Percentiles rank a stretch among this genome's conserved stretches.
phyloP scores from a whole-genome alignment of 495 filamentous ascomycete species.

The Penicillium herquei region DNA sequence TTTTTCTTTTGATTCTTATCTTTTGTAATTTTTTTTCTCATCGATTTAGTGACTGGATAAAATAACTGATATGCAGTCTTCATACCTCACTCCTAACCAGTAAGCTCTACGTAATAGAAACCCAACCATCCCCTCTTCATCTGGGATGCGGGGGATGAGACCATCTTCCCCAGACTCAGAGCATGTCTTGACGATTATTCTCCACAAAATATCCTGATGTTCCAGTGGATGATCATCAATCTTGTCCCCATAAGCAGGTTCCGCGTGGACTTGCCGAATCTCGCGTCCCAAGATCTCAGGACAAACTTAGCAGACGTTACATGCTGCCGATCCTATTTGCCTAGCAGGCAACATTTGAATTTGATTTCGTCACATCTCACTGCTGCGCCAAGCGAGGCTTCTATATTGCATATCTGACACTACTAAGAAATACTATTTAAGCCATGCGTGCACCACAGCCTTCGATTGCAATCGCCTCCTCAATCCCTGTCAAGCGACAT shows the following conservation, averaged over 20 bases:
- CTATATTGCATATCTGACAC: no score
- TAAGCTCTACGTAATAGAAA: not conserved
- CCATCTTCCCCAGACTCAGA: not conserved
- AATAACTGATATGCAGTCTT: no score
- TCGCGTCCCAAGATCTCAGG: no score
- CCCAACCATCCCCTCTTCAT: not conserved
- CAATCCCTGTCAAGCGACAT: slow-evolving; percentile 7
- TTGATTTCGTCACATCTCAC: not conserved
- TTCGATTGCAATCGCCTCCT: not conserved
- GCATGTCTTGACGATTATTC: not conserved
- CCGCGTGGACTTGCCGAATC: slow-evolving; percentile 18
- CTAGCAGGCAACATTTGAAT: not conserved
- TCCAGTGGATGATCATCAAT: slow-evolving; percentile 7
- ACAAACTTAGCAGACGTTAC: slow-evolving; percentile 9
- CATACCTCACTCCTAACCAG: not conserved
- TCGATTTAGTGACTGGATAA: no score
- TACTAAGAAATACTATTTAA: not conserved
- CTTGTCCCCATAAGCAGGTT: not conserved
- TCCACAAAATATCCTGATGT: not conserved
- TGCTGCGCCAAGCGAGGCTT: not conserved
- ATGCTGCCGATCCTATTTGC: slow-evolving; percentile 16
- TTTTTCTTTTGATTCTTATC: not conserved
- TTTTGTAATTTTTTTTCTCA: not conserved
- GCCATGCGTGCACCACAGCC: not conserved
- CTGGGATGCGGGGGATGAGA: not conserved